phyloP scores from a whole-genome alignment of 208 protist species.

The Phytomonas francai region DNA sequence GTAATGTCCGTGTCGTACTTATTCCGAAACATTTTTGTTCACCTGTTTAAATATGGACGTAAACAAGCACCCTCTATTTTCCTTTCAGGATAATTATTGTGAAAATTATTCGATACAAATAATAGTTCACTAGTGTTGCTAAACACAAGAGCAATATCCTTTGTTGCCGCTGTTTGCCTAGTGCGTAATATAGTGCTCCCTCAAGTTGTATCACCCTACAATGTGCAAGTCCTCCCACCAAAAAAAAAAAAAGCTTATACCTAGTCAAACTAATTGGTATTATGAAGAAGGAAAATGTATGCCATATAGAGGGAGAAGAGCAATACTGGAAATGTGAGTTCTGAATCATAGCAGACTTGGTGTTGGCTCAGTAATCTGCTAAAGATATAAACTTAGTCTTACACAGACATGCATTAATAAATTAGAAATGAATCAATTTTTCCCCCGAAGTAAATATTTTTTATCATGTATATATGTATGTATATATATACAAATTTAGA shows the following conservation, averaged over 20 bases:
- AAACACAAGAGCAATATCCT: neutral
- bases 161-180: neutral
- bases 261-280: neutral
- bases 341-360: neutral
- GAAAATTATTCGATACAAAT: constrained; percentile 1
- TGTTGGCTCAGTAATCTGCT: neutral
- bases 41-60: neutral
- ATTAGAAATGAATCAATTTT: neutral
- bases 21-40: constrained; percentile 79
- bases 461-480: neutral
- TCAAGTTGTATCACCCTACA: neutral
- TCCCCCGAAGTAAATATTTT: constrained; percentile 7
- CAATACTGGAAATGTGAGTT: neutral
- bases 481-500: constrained; percentile 7
- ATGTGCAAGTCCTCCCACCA: too few species aligned
- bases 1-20: constrained; percentile 98
- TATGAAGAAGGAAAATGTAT: constrained; percentile 1
- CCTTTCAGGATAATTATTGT: neutral
- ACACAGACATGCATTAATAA: neutral
- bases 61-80: neutral
- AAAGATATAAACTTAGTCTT: constrained; percentile 1
- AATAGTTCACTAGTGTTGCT: neutral
- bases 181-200: neutral
- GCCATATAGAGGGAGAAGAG: constrained; percentile 6
- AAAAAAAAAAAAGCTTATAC: neutral